Percentiles rank a stretch among this genome's conserved stretches.
These are phyloP conservation scores for Apiotrichum montevideense DNA, from an alignment of 1,284 basidiomycete species.

Conservation along the genomic window DNA sequence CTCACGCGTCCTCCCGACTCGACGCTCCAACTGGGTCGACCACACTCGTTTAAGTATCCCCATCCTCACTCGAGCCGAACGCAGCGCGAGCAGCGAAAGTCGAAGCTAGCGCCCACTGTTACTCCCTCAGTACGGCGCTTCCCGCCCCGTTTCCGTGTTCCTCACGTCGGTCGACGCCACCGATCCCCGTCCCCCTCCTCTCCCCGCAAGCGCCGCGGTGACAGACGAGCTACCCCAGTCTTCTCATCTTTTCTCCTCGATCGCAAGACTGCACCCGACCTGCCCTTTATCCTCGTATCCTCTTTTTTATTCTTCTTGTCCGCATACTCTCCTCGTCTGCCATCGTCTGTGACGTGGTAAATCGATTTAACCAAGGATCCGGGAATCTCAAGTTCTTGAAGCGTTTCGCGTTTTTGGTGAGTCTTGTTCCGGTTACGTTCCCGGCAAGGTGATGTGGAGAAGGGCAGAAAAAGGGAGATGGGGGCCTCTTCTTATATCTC, in stretches of 20 bases:
- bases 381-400: background rate
- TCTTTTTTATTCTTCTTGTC: background rate
- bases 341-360: constrained; percentile 1
- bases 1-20: background rate
- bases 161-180: background rate
- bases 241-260: background rate
- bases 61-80: background rate
- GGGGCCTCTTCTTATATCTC: no score
- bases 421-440: background rate
- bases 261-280: background rate
- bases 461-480: no score
- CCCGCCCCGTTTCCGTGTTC: background rate
- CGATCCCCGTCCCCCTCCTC: background rate
- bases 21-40: constrained; percentile 2
- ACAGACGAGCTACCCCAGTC: background rate
- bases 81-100: background rate
- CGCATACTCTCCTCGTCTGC: constrained; percentile 1
- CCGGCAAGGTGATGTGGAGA: no score
- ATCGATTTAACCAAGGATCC: background rate
- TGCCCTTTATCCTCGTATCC: background rate
- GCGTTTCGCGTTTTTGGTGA: background rate
- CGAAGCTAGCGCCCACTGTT: background rate
- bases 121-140: background rate
- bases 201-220: background rate
- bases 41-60: background rate